A percentile compares a stretch with the other conserved stretches of the same genome.
phyloP scores from a whole-genome alignment of 192 early-diverging fungal genomes.

The Oehlia diaphana region DNA sequence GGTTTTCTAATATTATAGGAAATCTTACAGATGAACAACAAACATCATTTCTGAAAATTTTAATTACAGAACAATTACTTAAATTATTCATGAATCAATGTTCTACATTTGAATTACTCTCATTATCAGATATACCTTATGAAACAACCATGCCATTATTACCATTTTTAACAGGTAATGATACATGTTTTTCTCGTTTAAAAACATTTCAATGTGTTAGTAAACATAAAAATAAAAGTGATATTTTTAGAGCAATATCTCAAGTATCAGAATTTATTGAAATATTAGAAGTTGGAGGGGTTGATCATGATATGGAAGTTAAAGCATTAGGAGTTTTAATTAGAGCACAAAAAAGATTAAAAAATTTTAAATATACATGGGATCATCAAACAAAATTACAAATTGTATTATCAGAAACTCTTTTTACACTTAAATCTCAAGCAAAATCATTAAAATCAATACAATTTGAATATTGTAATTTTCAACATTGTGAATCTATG shows the following conservation, averaged over 20 bases:
- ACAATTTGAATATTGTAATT: conserved; percentile 13
- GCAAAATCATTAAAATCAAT: not conserved
- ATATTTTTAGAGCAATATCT: not conserved
- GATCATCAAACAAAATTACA: conserved; percentile 2
- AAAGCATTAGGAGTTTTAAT: conserved; percentile 4
- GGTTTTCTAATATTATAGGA: not conserved
- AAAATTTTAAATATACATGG: not conserved
- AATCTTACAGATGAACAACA: not conserved
- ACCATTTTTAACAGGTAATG: not conserved
- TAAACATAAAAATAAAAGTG: not conserved
- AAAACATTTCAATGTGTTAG: conserved; percentile 1
- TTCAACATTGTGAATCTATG: not conserved
- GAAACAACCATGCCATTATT: not conserved
- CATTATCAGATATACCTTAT: conserved; percentile 12
- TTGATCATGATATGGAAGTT: conserved; percentile 5
- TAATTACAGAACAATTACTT: conserved; percentile 4
- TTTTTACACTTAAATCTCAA: not conserved
- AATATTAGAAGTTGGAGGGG: not conserved
- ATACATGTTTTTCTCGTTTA: not conserved
- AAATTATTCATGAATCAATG: not conserved
- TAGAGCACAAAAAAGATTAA: conserved; percentile 1
- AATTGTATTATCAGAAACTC: not conserved
- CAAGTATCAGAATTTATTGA: conserved; percentile 2
- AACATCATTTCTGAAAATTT: not conserved
- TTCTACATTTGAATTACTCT: not conserved